phyloP scores from a whole-genome alignment of 768 basidiomycete species.

The Lactarius hatsudake region DNA sequence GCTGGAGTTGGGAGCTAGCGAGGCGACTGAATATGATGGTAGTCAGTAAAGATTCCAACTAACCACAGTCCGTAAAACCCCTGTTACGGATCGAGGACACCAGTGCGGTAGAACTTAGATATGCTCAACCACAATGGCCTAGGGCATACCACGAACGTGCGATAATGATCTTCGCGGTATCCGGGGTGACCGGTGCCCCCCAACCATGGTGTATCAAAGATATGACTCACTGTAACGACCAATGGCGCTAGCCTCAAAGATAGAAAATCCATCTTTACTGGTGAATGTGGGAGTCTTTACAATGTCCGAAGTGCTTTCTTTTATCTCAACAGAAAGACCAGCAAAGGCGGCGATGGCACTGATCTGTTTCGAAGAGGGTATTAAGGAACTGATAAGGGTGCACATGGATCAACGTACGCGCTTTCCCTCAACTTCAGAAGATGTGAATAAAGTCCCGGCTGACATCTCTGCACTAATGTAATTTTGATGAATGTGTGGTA shows the following conservation, averaged over 20 bases:
- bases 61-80: background rate
- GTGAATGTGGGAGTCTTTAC: conserved; percentile 88
- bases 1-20: conserved; percentile 70
- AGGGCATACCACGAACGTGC: background rate
- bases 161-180: background rate
- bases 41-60: conserved; percentile 19
- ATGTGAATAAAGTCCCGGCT: conserved; percentile 63
- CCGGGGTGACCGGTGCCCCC: background rate
- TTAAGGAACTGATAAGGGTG: background rate
- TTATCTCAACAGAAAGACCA: conserved; percentile 55
- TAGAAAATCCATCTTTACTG: conserved; percentile 67
- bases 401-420: conserved; percentile 41
- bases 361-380: conserved; percentile 36
- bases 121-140: background rate
- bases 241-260: conserved; percentile 78
- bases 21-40: conserved; percentile 55
- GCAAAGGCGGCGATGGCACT: conserved; percentile 57
- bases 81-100: background rate
- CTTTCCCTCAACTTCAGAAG: conserved; percentile 41
- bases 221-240: conserved; percentile 80
- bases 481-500: conserved; percentile 9
- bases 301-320: conserved; percentile 53
- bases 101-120: background rate
- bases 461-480: conserved; percentile 43
- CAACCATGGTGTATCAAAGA: background rate